These are phyloP conservation scores for Phytophthora ohioensis DNA, from an alignment of 352 stramenopile species.

Conservation along the genomic window DNA sequence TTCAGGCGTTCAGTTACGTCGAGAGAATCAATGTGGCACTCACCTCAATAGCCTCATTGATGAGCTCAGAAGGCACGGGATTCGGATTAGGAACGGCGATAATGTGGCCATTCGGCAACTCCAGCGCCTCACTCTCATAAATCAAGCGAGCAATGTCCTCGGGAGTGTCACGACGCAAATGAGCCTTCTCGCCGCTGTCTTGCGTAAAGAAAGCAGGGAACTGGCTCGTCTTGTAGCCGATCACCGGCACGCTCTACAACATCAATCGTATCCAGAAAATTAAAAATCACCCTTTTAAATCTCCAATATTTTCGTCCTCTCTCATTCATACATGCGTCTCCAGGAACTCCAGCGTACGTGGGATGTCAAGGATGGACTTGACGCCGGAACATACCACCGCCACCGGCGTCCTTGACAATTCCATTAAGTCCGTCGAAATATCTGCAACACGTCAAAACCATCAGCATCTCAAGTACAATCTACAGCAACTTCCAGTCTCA, in stretches of 20 bases:
- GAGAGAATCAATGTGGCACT: not conserved
- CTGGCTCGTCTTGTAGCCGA: constrained; percentile 91
- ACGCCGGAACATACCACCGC: constrained; percentile 98
- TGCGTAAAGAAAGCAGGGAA: constrained; percentile 99
- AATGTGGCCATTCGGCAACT: constrained; percentile 87
- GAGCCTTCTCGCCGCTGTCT: constrained; percentile 87
- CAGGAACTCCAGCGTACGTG: constrained; percentile 96
- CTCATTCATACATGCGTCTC: constrained; percentile 89
- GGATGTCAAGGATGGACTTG: constrained; percentile 99
- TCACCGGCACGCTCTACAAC: constrained; percentile 93
- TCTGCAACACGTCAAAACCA: constrained; percentile 53
- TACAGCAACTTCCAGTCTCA: not conserved
- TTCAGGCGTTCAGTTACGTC: not conserved
- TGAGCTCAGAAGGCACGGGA: constrained; percentile 80
- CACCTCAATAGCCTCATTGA: constrained; percentile 93
- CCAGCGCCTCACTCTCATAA: constrained; percentile 75
- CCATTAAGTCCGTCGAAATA: constrained; percentile 97
- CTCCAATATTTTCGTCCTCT: not conserved
- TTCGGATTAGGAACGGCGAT: constrained; percentile 91
- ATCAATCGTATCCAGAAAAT: not conserved
- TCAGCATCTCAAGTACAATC: not conserved
- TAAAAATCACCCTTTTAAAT: not conserved
- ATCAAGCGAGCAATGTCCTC: constrained; percentile 90
- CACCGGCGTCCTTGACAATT: constrained; percentile 95
- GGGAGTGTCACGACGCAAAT: constrained; percentile 87